Evolutionary conservation across 345 rosid species (phyloP).

Genomic region (Eucalyptus viminalis): DNA sequence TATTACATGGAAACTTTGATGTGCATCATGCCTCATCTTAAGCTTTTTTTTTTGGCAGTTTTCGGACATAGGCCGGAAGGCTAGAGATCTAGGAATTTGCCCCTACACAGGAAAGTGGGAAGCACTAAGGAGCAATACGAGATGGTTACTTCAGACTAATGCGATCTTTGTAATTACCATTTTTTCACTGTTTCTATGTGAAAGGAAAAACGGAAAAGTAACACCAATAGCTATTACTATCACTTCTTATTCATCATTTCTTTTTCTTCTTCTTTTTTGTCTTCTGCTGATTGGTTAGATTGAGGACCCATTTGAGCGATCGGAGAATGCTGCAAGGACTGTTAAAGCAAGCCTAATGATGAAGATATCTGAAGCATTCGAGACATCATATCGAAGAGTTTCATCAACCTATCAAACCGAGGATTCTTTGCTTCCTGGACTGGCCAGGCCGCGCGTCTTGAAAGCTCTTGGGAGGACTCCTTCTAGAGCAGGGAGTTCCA

Average conservation of each 20-base stretch:
- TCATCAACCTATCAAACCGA: slow-evolving; percentile 8
- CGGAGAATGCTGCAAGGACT: slow-evolving; percentile 63
- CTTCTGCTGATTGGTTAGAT: slow-evolving; percentile 20
- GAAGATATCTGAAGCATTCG: slow-evolving; percentile 43
- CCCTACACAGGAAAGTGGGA: slow-evolving; percentile 68
- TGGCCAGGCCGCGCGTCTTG: slow-evolving; percentile 25
- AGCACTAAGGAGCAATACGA: slow-evolving; percentile 35
- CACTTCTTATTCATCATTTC: not conserved
- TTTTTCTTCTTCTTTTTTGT: not conserved
- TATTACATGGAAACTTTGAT: not conserved
- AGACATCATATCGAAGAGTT: slow-evolving; percentile 18
- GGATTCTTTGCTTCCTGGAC: slow-evolving; percentile 8
- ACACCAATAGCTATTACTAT: not conserved
- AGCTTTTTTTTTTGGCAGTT: slow-evolving; percentile 25
- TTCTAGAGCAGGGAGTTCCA: not conserved
- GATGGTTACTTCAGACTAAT: slow-evolving; percentile 65
- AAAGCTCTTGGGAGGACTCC: not conserved
- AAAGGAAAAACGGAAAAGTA: not conserved
- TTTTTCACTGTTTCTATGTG: not conserved
- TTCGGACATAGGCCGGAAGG: slow-evolving; percentile 29
- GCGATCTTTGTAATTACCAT: slow-evolving; percentile 47
- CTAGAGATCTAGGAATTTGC: slow-evolving; percentile 54
- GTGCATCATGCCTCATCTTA: not conserved
- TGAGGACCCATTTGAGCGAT: slow-evolving; percentile 94
- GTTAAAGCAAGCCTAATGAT: slow-evolving; percentile 36